Evolutionary conservation across 257 asterid genomes (phyloP), one percentile per base, ranked within the genome.

Genomic region (Solanum pinnatisectum): DNA sequence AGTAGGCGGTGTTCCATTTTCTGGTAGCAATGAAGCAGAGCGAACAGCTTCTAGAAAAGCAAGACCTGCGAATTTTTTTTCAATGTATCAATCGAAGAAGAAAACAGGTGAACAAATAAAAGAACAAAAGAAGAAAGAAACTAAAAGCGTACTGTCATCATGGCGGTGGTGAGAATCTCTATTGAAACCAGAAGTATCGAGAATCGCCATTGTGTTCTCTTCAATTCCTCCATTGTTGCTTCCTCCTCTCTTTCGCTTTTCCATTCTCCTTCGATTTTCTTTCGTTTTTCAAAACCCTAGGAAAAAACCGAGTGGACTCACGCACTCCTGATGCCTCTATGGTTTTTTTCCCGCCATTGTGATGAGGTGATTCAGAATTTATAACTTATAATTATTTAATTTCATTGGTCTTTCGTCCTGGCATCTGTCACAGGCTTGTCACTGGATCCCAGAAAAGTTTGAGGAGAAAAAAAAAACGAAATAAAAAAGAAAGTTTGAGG

Each of bases 11-110:
- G 72, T 89, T 90, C 94, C 95, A 82, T 90, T 89, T 65, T 90
- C 94, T 0, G 97, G 93, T 84, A 94, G 94, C 74, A 95, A 92
- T 84, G 93, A 93, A 90, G 95, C 95, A 85, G 96, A 91, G 85
- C 98, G 97, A 89, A 96, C 97, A 82, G 99, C 99, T 90, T 95
- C 98, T 42, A 96, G 93, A 90, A 93, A 96, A 88, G 96, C 93
- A 89, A 93, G 95, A 71, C 96, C 99, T 96, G 76, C 44, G 36
- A 91, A 49, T 2, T n/a, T n/a, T 5, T 15, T 76, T 83, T 37
- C 88, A 81, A 37, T 30, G 18, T 67, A 46, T 20, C 39, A 85
- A 65, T 52, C 83, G 30, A 14, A 78, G 67, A 23, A 5, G 37
- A 27, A 39, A 35, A 16, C 76, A 84, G 36, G 68, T 36, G 18